Percentiles rank a stretch among this genome's conserved stretches.
phyloP scores from a whole-genome alignment of 345 rosid species.

The Populus alba region DNA sequence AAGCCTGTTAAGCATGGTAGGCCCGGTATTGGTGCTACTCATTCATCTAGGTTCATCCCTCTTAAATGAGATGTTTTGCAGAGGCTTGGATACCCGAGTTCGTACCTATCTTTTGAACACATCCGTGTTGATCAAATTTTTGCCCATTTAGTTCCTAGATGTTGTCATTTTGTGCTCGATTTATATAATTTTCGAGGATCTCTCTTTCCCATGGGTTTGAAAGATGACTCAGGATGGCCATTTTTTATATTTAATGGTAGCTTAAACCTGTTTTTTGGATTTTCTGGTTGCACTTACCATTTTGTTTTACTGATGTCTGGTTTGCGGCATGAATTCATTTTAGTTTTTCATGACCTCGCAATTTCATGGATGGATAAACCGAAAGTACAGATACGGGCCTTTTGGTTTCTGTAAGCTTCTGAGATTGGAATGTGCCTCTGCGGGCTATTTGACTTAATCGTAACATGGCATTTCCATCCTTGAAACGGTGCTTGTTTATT shows the following conservation, averaged over 20 bases:
- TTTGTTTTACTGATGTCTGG: background rate
- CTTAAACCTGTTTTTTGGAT: background rate
- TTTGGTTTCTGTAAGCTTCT: background rate
- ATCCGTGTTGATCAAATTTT: background rate
- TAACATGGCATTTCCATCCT: background rate
- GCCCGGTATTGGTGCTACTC: constrained; percentile 98
- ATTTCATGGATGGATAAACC: background rate
- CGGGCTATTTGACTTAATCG: background rate
- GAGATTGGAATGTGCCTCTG: background rate
- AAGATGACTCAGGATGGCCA: background rate
- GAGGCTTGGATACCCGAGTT: background rate
- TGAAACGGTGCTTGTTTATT: no score
- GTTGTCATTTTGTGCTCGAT: background rate
- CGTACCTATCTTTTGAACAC: background rate
- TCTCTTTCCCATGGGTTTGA: background rate
- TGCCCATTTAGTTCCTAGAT: background rate
- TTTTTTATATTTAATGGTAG: background rate
- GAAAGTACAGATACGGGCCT: background rate
- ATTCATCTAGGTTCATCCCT: constrained; percentile 95
- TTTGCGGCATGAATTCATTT: background rate
- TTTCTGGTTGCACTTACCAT: background rate
- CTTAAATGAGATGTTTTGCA: constrained; percentile 54
- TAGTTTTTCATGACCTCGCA: background rate
- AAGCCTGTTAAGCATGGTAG: constrained; percentile 95
- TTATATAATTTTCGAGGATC: background rate